Base-by-base conservation (phyloP, 129 eudicot species). In the Saposhnikovia divaricata region DNA sequence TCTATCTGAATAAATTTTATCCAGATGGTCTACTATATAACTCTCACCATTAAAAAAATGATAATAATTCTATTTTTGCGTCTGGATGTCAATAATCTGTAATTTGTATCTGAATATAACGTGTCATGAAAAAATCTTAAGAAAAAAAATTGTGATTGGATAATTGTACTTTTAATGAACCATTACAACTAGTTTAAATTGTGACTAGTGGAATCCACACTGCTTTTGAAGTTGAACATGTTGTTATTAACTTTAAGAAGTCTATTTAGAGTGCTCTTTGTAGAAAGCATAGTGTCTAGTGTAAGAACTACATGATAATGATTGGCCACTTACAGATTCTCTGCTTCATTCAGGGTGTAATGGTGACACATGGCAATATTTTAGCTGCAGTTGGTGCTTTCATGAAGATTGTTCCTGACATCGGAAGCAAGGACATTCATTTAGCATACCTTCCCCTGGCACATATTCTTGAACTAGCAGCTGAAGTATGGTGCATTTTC, bases 391-490 rank as follows among this genome's bases (percentile, higher is more conserved):
- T 84, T 68, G 90, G 90, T 79, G 96, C 97, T 82, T 97, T 92
- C 61, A 87, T 89, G 96, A 92, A 92, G 11, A 89, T 92, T 89
- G 93, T 95, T 74, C 98, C 98, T 73, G 87, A 89, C 59, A 92
- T 92, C 53, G 95, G 92, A 77, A 68, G 53, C 84, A 79, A 86
- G 45, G 98, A 95, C 84, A 91, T 92, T 72, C 92, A 95, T 81
- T 83, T 95, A 85, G 98, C 98, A 13, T 95, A 95, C 82, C 85
- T 95, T 77, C 98, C 98, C 16, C 83, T 95, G 68, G 98, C 98
- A 55, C 98, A 95, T 83, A 87, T 95, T 85, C 97, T 95, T 82
- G 98, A 95, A 88, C 86, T 95, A 79, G 94, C 94, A 34, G 98
- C 97, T 48, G 97, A 95, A 97, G 98, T 95, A 85, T 72, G 45